These are phyloP conservation scores for Glebionis coronaria DNA, from an alignment of 129 eudicot genomes.

Conservation along the genomic window DNA sequence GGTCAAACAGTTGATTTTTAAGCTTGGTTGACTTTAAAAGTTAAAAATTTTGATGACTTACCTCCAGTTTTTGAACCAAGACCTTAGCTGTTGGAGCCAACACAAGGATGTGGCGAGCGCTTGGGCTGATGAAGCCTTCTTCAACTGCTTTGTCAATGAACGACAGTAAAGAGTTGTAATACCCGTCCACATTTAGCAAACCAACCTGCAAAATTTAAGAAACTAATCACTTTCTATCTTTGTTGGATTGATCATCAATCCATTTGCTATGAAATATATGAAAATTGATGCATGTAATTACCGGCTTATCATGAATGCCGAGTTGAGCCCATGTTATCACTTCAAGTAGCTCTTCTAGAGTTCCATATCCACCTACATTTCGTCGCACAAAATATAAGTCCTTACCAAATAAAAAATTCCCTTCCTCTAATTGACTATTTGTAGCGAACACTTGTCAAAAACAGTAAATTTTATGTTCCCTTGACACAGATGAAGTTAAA, in stretches of 20 bases:
- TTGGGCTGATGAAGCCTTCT: slow-evolving; percentile 57
- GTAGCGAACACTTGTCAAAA: slow-evolving; percentile 3
- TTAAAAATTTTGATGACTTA: slow-evolving; percentile 10
- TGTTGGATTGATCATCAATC: not conserved
- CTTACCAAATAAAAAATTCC: slow-evolving; percentile 10
- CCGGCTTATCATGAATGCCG: slow-evolving; percentile 60
- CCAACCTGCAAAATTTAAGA: slow-evolving; percentile 40
- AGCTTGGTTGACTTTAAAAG: not conserved
- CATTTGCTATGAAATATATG: not conserved
- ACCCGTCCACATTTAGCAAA: slow-evolving; percentile 55
- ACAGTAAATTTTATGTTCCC: not conserved
- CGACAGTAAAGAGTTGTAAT: slow-evolving; percentile 44
- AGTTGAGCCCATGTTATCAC: slow-evolving; percentile 63
- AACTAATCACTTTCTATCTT: not conserved
- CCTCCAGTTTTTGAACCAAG: slow-evolving; percentile 49
- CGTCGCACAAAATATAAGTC: slow-evolving; percentile 17
- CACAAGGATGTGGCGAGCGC: slow-evolving; percentile 46
- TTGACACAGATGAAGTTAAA: slow-evolving; percentile 1
- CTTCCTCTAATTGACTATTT: slow-evolving; percentile 25
- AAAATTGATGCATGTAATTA: slow-evolving; percentile 11
- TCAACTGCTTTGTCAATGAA: slow-evolving; percentile 57
- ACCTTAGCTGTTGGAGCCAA: slow-evolving; percentile 49
- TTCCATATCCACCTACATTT: slow-evolving; percentile 55
- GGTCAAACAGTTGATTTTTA: slow-evolving; percentile 19
- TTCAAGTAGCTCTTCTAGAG: slow-evolving; percentile 62